phyloP scores from a whole-genome alignment of 306 rosid genomes.

The Cicer bijugum region DNA sequence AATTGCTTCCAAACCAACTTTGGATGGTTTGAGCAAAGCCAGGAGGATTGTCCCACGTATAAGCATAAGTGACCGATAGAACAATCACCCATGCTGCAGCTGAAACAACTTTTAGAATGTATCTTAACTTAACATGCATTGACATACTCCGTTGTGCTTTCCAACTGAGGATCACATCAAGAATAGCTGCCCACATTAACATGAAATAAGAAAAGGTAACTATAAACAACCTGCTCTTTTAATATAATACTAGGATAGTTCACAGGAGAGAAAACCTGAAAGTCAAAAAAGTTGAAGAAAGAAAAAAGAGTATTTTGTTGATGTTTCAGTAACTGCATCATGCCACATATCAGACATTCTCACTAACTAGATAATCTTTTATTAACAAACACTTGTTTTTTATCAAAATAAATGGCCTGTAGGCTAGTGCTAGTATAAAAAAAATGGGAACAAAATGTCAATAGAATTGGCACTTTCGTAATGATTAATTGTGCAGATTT shows the following conservation, averaged over 20 bases:
- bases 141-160: conserved; percentile 87
- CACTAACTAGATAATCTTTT: neutral
- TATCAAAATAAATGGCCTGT: neutral
- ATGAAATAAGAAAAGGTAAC: conserved; percentile 12
- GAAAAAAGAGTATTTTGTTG: conserved; percentile 16
- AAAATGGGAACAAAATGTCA: neutral
- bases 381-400: conserved; percentile 15
- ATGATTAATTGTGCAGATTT: too few relatives aligned
- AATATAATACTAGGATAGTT: conserved; percentile 14
- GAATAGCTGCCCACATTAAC: conserved; percentile 69
- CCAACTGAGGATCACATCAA: conserved; percentile 96
- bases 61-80: conserved; percentile 90
- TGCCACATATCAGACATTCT: neutral
- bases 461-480: too few relatives aligned
- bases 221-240: conserved; percentile 32
- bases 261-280: conserved; percentile 10
- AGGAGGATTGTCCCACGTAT: conserved; percentile 90
- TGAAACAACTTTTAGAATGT: conserved; percentile 82
- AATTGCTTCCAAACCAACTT: conserved; percentile 79
- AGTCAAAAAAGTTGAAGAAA: neutral
- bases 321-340: neutral
- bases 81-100: conserved; percentile 95
- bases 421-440: conserved; percentile 10
- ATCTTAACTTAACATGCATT: conserved; percentile 79
- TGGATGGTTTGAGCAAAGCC: conserved; percentile 93